Base-by-base conservation (phyloP, 2,329 filamentous ascomycete genomes). In the Xylaria sp. region DNA sequence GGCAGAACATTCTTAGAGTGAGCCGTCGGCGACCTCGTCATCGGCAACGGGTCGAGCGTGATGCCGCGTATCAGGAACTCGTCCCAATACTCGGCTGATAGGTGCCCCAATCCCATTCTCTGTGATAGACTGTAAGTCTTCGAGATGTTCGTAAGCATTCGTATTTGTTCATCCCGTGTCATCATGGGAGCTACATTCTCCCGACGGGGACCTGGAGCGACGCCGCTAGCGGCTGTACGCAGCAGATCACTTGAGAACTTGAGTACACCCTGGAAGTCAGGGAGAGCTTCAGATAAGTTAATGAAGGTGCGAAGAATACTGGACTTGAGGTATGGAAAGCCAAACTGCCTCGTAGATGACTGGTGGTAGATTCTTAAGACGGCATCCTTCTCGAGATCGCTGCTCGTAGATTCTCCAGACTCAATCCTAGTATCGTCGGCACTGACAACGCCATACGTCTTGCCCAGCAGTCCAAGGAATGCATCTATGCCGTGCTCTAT, bases 81-180 rank as follows among this genome's bases (percentile, higher is more conserved):
- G 72, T 99, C 94, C 94, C 94, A 99, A 71, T 97, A 99, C 66
- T 94, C 89, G 4, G 91, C 92, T 55, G 86, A 81, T 48, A 93
- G 75, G 58, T 88, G 76, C 4, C 82, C 77, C 34, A 92, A 76
- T 0, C 92, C 92, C 30, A 97, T 75, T 60, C 89, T 87, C 61
- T 83, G 84, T 0, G 90, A 88, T n/a, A 94, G 84, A 37, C 81
- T 84, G 35, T 92, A 85, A 0, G 92, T 96, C 63, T 93, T 89
- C 42, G 87, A 85, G 60, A 99, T 92, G 66, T 93, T 96, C 50
- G 89, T 90, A 52, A 87, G 81, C n/a, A 97, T 78, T 30, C 89
- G 85, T 19, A 89, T 79, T 74, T 99, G 94, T 70, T 97, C 94
- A 59, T 97, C 92, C 56, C 83, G 82, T 10, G 83, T 80, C 58